phyloP scores from a whole-genome alignment of 768 basidiomycete genomes.

The Pleurotus pulmonarius region DNA sequence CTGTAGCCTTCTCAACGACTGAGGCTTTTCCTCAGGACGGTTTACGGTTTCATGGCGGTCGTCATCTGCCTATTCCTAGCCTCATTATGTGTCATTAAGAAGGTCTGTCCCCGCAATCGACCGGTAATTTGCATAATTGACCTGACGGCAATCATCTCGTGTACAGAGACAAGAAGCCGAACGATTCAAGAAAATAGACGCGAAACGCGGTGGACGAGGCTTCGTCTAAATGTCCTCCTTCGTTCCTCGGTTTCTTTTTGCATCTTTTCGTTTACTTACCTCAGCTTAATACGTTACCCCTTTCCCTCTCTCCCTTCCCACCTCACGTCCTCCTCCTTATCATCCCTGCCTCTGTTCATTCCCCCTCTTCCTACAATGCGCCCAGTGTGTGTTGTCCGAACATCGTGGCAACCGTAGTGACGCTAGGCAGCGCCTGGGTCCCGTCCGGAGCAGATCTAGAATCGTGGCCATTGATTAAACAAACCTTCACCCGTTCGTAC shows the following conservation, averaged over 20 bases:
- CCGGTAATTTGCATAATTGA: background rate
- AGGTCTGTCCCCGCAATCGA: constrained; percentile 33
- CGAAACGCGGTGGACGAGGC: constrained; percentile 81
- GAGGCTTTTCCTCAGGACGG: constrained; percentile 25
- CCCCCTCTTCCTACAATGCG: background rate
- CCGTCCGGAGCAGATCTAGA: constrained; percentile 1
- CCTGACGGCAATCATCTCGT: background rate
- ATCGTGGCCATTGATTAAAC: background rate
- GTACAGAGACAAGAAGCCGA: constrained; percentile 71
- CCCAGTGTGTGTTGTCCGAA: background rate
- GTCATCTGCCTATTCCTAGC: constrained; percentile 73
- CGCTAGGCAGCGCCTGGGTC: constrained; percentile 3
- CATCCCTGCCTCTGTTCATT: background rate
- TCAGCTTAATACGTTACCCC: constrained; percentile 1
- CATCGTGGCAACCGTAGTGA: constrained; percentile 5
- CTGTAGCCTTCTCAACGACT: background rate
- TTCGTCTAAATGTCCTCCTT: constrained; percentile 57
- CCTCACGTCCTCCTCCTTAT: background rate
- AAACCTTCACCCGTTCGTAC: background rate
- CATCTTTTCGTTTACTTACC: background rate
- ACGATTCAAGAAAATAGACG: constrained; percentile 86
- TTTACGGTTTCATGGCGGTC: constrained; percentile 84
- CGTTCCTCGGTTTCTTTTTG: background rate
- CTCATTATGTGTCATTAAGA: constrained; percentile 83
- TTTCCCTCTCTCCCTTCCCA: background rate